Percentiles rank a stretch among this genome's conserved stretches.
Conservation (phyloP, 176 grass and related monocot species). For the Musa schizocarpa region DNA sequence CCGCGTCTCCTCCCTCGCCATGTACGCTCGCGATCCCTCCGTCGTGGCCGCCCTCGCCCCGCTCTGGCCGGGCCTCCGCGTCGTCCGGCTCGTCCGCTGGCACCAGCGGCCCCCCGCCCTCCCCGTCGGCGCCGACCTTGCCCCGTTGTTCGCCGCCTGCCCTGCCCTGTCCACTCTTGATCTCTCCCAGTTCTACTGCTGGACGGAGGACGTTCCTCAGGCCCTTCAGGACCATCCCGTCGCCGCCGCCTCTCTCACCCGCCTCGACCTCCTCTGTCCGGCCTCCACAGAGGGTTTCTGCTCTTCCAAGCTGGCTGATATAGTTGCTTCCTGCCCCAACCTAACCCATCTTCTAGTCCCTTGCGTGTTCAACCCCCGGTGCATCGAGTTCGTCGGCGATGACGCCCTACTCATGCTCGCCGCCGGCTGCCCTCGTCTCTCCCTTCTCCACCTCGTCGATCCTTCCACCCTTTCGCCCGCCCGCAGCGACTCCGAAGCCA, state of each 20-base stretch:
- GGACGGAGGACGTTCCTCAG: constrained; percentile 70
- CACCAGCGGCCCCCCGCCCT: constrained; percentile 62
- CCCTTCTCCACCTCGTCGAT: constrained; percentile 54
- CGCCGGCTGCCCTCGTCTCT: constrained; percentile 46
- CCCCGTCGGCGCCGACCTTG: constrained; percentile 56
- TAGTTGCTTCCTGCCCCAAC: constrained; percentile 47
- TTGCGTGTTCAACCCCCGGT: constrained; percentile 67
- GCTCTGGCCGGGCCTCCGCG: constrained; percentile 40
- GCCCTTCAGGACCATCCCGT: constrained; percentile 37
- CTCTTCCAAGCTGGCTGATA: constrained; percentile 43
- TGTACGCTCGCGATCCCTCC: constrained; percentile 87
- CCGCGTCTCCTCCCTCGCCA: constrained; percentile 37
- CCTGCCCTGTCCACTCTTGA: constrained; percentile 39
- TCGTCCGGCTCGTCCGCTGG: constrained; percentile 77
- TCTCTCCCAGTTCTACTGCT: constrained; percentile 95
- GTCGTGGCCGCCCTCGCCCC: constrained; percentile 42
- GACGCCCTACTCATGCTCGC: constrained; percentile 46
- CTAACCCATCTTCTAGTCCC: constrained; percentile 51
- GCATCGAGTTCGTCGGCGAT: constrained; percentile 55
- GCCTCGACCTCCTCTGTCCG: constrained; percentile 73
- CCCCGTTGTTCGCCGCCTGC: constrained; percentile 45
- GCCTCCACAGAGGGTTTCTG: constrained; percentile 74
- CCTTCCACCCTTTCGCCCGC: constrained; percentile 28
- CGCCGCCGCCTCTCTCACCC: constrained; percentile 38
- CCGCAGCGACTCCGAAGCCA: constrained; percentile 16